These are phyloP conservation scores for Aspergillus quadrilineatus DNA, from an alignment of 2,329 filamentous ascomycete genomes.

Conservation along the genomic window DNA sequence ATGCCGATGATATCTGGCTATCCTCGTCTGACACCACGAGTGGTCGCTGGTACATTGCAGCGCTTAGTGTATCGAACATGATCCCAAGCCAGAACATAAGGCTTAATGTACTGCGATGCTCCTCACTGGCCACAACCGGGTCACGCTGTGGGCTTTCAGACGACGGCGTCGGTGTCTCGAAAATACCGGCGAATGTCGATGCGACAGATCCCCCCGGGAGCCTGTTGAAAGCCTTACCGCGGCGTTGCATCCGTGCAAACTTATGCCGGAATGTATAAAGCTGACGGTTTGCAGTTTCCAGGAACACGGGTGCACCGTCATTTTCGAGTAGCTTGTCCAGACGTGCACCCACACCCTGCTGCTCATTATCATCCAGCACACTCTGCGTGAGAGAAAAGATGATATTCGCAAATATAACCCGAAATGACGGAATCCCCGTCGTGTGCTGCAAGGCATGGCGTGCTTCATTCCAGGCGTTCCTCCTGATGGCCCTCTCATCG, in stretches of 20 bases:
- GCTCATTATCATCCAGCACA: not conserved
- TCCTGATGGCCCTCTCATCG: not conserved
- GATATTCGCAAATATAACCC: slow-evolving; percentile 5
- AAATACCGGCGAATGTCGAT: not conserved
- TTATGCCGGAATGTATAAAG: slow-evolving; percentile 3
- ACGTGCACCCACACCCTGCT: not conserved
- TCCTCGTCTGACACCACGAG: slow-evolving; percentile 8
- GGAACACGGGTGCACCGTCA: slow-evolving; percentile 1
- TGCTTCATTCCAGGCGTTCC: slow-evolving; percentile 4
- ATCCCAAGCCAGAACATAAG: slow-evolving; percentile 59
- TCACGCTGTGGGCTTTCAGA: slow-evolving; percentile 3
- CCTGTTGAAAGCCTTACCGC: not conserved
- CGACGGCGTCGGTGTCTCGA: not conserved
- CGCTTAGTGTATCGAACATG: slow-evolving; percentile 60
- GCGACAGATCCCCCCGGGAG: not conserved
- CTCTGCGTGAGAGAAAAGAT: slow-evolving; percentile 4
- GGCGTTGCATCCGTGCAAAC: not conserved
- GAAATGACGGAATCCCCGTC: slow-evolving; percentile 1
- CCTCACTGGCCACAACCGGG: slow-evolving; percentile 19
- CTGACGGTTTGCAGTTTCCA: slow-evolving; percentile 2
- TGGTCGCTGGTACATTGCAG: slow-evolving; percentile 49
- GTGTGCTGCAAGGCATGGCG: slow-evolving; percentile 5
- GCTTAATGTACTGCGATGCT: slow-evolving; percentile 50
- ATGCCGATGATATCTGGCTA: slow-evolving; percentile 4
- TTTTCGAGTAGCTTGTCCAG: not conserved